Conservation (phyloP, 163 green algal genomes). For the Chlorella variabilis region DNA sequence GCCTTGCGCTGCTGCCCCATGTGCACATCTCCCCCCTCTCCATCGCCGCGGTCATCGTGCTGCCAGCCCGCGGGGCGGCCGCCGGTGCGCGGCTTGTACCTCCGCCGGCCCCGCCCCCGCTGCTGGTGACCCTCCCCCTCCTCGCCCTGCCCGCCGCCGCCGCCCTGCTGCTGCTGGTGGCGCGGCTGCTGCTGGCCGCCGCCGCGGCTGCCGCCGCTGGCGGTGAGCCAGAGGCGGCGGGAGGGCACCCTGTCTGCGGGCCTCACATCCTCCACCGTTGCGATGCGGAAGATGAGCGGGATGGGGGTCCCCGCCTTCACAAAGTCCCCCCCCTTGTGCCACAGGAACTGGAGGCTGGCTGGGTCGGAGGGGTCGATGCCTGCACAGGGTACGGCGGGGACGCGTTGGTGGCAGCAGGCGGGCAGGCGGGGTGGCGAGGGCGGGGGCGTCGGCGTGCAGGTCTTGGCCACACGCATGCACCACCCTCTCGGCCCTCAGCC, state of each 20-base stretch:
- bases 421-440: background rate
- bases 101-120: background rate
- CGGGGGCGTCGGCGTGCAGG: too few species aligned
- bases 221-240: conserved; percentile 62
- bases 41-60: conserved; percentile 15
- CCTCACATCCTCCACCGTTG: conserved; percentile 68
- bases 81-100: conserved; percentile 7
- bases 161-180: background rate
- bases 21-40: background rate
- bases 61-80: conserved; percentile 8
- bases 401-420: background rate
- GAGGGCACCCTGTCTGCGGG: conserved; percentile 44
- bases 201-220: background rate
- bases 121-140: conserved; percentile 32
- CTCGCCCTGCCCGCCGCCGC: background rate
- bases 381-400: background rate
- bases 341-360: conserved; percentile 65
- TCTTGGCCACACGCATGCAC: too few species aligned
- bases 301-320: conserved; percentile 61
- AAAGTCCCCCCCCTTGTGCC: conserved; percentile 77
- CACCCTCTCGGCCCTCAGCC: background rate
- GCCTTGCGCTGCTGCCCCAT: background rate
- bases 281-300: conserved; percentile 76
- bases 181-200: background rate
- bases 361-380: conserved; percentile 60